These are phyloP conservation scores for Boletus rufocinnamomeus DNA, from an alignment of 768 basidiomycete genomes.

Conservation along the genomic window DNA sequence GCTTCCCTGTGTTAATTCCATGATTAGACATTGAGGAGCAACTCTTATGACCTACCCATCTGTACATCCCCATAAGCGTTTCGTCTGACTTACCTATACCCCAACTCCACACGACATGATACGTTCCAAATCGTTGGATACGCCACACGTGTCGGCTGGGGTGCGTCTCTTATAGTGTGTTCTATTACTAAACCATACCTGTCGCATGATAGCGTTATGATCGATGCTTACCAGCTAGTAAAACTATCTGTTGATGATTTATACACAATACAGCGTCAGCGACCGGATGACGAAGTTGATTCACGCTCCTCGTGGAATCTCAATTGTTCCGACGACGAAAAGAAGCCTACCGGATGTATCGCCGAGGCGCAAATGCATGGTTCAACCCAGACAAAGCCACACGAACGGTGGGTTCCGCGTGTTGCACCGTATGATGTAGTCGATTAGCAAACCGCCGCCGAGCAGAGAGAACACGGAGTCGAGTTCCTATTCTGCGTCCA, in stretches of 20 bases:
- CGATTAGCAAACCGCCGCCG: neutral
- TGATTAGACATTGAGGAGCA: neutral
- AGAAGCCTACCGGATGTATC: neutral
- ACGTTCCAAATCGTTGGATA: neutral
- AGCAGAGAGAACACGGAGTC: neutral
- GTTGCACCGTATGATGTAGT: neutral
- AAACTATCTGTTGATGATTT: neutral
- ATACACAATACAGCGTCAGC: neutral
- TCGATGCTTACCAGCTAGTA: neutral
- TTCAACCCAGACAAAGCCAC: neutral
- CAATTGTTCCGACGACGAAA: neutral
- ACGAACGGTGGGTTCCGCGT: too few relatives aligned
- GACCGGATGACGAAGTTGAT: neutral
- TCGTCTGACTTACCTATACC: neutral
- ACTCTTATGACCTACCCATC: neutral
- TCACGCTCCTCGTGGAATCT: neutral
- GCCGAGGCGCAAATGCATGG: too few relatives aligned
- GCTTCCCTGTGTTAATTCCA: too few relatives aligned
- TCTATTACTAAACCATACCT: neutral
- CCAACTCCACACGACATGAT: neutral
- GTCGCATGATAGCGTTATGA: neutral
- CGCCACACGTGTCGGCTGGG: neutral
- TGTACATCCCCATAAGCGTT: neutral
- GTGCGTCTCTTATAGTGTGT: neutral
- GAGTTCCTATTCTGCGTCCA: neutral